These are phyloP conservation scores for Talaromyces liani DNA, from an alignment of 495 filamentous ascomycete species.

Conservation along the genomic window DNA sequence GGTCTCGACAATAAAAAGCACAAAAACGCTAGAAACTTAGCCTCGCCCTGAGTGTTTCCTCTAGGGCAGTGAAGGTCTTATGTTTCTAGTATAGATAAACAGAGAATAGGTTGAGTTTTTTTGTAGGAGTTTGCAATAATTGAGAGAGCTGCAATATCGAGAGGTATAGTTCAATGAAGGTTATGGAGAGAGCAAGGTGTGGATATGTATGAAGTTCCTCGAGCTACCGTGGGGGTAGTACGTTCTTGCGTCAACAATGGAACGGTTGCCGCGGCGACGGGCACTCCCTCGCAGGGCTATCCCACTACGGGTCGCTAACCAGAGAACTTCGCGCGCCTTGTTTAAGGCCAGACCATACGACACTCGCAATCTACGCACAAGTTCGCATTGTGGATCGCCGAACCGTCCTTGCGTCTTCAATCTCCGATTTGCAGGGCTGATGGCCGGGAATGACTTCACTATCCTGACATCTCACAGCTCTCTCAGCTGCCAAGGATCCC, in stretches of 20 bases:
- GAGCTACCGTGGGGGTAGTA: neutral
- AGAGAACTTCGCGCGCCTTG: neutral
- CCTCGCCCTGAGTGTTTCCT: slow-evolving; percentile 8
- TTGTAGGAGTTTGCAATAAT: neutral
- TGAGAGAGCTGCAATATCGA: neutral
- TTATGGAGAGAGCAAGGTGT: neutral
- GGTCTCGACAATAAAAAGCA: slow-evolving; percentile 2
- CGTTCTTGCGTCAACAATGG: slow-evolving; percentile 7
- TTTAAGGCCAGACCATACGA: neutral
- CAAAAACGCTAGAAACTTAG: slow-evolving; percentile 11
- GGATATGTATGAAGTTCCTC: slow-evolving; percentile 2
- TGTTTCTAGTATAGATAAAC: slow-evolving; percentile 3
- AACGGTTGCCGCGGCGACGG: slow-evolving; percentile 7
- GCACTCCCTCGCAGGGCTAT: neutral
- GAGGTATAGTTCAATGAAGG: neutral
- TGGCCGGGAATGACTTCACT: neutral
- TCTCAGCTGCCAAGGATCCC: neutral
- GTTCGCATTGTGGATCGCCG: neutral
- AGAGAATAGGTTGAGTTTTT: neutral
- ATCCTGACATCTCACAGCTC: neutral
- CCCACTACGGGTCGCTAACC: neutral
- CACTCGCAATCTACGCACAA: neutral
- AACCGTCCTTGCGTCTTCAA: slow-evolving; percentile 6
- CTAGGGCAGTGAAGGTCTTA: slow-evolving; percentile 7
- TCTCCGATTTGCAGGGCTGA: slow-evolving; percentile 1